Conservation (phyloP, 495 filamentous ascomycete genomes). For the Talaromyces borbonicus region DNA sequence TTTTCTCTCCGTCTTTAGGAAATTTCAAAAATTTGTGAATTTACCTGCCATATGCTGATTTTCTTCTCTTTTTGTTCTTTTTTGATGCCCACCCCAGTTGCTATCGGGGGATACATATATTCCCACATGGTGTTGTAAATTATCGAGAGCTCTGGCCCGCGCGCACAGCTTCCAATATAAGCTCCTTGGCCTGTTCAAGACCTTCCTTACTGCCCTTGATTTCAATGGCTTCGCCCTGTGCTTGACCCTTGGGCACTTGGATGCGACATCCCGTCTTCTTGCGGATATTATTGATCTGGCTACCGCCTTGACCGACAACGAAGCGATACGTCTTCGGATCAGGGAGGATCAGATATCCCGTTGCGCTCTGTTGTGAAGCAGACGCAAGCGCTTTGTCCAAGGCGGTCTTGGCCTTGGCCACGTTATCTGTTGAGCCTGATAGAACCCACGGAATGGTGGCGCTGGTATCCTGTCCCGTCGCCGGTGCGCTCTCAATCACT, state of each 20-base stretch:
- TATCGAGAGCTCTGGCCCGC: slow-evolving; percentile 16
- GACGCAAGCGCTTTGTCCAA: slow-evolving; percentile 61
- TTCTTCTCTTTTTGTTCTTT: neutral
- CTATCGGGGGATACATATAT: too few species aligned
- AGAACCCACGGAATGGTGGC: slow-evolving; percentile 89
- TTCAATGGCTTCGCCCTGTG: slow-evolving; percentile 75
- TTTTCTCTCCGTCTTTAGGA: too few species aligned
- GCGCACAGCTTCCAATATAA: slow-evolving; percentile 74
- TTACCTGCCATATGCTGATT: neutral
- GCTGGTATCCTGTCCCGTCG: slow-evolving; percentile 22
- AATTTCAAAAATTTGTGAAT: neutral
- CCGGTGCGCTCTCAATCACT: slow-evolving; percentile 47
- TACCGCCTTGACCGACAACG: slow-evolving; percentile 81
- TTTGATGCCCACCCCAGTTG: too few species aligned
- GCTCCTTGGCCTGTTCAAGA: slow-evolving; percentile 76
- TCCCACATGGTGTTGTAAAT: too few species aligned
- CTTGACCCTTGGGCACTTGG: slow-evolving; percentile 75
- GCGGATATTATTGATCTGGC: slow-evolving; percentile 84
- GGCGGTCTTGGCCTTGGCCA: slow-evolving; percentile 64
- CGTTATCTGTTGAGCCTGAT: slow-evolving; percentile 61
- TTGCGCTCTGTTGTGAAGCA: slow-evolving; percentile 59
- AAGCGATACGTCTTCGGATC: slow-evolving; percentile 84
- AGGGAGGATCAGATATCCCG: slow-evolving; percentile 80
- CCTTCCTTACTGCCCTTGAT: slow-evolving; percentile 69
- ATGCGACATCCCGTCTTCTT: slow-evolving; percentile 88